Conservation (phyloP, 2,329 filamentous ascomycete genomes). For the Cyphellophora attinorum region DNA sequence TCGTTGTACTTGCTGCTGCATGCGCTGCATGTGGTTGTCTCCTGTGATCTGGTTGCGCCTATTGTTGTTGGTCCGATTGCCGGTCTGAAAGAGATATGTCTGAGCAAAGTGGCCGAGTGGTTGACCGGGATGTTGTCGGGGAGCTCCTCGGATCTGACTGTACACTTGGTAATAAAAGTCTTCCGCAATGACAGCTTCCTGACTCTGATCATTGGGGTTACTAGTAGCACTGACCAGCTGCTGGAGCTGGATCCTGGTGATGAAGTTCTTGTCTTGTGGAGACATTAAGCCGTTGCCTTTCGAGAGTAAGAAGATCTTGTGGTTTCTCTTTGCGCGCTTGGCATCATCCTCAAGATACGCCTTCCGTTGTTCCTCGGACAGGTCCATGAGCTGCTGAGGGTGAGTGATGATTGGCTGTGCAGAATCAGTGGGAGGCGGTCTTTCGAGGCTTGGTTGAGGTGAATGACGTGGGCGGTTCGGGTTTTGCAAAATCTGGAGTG, state of each 20-base stretch:
- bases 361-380: constrained; percentile 76
- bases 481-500: constrained; percentile 71
- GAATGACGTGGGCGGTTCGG: constrained; percentile 53
- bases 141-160: constrained; percentile 82
- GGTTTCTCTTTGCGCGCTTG: constrained; percentile 89
- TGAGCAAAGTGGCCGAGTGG: constrained; percentile 94
- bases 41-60: constrained; percentile 70
- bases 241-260: constrained; percentile 93
- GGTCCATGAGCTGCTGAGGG: constrained; percentile 62
- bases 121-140: constrained; percentile 83
- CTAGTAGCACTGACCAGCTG: constrained; percentile 90
- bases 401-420: constrained; percentile 49
- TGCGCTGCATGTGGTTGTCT: constrained; percentile 95
- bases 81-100: constrained; percentile 93
- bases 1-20: constrained; percentile 97
- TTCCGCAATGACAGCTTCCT: constrained; percentile 72
- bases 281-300: constrained; percentile 98
- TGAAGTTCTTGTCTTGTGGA: constrained; percentile 98
- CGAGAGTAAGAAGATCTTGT: constrained; percentile 90
- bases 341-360: constrained; percentile 84
- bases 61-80: constrained; percentile 63
- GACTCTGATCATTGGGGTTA: constrained; percentile 68
- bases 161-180: constrained; percentile 99
- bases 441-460: constrained; percentile 26
- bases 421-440: constrained; percentile 24